Base-by-base conservation (phyloP, 768 basidiomycete species). In the Lactifluus rugatus region DNA sequence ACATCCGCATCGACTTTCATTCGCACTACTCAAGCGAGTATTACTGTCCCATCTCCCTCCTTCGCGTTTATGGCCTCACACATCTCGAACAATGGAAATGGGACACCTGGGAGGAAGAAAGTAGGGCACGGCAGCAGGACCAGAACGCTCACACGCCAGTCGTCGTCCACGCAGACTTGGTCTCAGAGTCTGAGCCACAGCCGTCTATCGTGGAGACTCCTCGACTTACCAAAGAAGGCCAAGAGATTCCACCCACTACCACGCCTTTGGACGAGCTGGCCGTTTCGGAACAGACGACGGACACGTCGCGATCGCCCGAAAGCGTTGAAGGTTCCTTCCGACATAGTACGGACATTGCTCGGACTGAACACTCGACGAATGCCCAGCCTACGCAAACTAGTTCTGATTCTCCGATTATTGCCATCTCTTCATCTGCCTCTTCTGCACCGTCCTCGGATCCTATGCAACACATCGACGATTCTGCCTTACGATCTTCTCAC, bases 51-150 rank as follows among this genome's bases (percentile, higher is more conserved):
- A 77, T 98, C 17, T 93, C 90, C 0, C 80, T 97, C 0, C 78
- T 98, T 17, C 85, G 93, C 28, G 93, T 96, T 1, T 98, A 93
- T 61, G 96, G 96, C 5, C 82, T 95, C 54, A 97, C 93, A 1
- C 93, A 98, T 73, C 83, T 98, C 62, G 94, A 98, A 61, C 83
- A 93, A 65, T 98, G 89, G 83, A 94, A 95, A 65, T 89, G 91
- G 87, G 89, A 91, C 49, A 75, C 76, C 6, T 92, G 89, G 88
- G 82, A 87, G 64, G 78, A 75, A 3, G 85, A 88, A 67, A 86
- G 85, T 62, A 75, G 70, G 39, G 75, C 75, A 1, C 78, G 37
- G 37, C 37, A 78, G 54, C 67, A 69, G 34, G 66, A 61, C 41
- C 75, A 72, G 19, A 74, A 74, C 23, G 49, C 60, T 0, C 59